Evolutionary conservation across 768 basidiomycete species (phyloP).

Genomic region (Scleroderma citrinum): DNA sequence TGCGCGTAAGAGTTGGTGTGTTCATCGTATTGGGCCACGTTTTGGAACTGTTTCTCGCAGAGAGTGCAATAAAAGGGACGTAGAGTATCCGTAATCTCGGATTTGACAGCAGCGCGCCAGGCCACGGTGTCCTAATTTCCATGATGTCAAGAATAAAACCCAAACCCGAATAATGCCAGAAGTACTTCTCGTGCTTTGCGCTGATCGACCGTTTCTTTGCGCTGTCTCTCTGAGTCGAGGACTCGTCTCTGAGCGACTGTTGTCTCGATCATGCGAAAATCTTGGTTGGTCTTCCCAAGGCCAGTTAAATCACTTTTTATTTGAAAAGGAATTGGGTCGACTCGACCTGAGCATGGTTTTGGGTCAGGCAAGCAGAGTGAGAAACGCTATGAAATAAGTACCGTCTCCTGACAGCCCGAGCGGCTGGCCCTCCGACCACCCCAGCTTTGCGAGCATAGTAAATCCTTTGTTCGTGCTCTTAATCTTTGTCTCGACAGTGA

Average conservation of each 20-base stretch:
- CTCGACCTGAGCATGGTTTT: constrained; percentile 49
- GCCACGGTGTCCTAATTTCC: constrained; percentile 52
- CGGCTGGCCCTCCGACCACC: constrained; percentile 77
- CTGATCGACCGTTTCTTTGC: constrained; percentile 75
- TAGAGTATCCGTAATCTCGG: constrained; percentile 63
- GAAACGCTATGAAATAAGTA: constrained; percentile 22
- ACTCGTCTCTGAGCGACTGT: constrained; percentile 78
- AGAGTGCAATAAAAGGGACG: constrained; percentile 74
- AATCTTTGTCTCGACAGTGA: constrained; percentile 79
- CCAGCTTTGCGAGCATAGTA: constrained; percentile 71
- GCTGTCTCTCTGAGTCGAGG: constrained; percentile 76
- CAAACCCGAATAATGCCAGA: background rate
- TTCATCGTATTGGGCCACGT: constrained; percentile 82
- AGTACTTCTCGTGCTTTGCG: constrained; percentile 64
- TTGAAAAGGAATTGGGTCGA: constrained; percentile 79
- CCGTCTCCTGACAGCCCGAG: constrained; percentile 75
- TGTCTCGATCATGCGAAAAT: constrained; percentile 78
- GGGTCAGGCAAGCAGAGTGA: background rate
- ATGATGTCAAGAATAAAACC: constrained; percentile 9
- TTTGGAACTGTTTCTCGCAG: constrained; percentile 86
- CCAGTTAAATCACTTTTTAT: constrained; percentile 75
- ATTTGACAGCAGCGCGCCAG: constrained; percentile 56
- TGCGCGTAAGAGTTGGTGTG: constrained; percentile 88
- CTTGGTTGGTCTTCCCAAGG: constrained; percentile 72
- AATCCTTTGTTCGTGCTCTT: constrained; percentile 78